Base-by-base conservation (phyloP, 306 rosid genomes). In the Herpetospermum pedunculosum region DNA sequence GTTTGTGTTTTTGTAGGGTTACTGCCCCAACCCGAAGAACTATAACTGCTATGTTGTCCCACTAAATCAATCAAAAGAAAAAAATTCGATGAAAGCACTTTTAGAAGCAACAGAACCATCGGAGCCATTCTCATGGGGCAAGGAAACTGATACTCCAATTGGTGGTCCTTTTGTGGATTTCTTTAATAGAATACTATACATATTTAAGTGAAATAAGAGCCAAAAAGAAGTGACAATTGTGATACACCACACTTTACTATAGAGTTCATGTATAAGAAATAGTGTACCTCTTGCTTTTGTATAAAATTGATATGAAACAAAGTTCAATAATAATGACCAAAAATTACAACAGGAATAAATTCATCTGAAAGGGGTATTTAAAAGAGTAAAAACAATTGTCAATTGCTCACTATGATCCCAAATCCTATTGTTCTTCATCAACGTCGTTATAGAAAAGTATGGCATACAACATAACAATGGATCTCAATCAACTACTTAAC, bases 51-150 rank as follows among this genome's bases (percentile, higher is more conserved):
- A 12, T 72, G 77, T 84, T 70, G 75, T 81, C 65, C 88, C 92
- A 76, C 29, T 92, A 81, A 68, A 80, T 55, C 85, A 37, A 44
- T 87, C 97, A 12, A 83, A 46, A 73, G 90, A 91, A 81, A 76
- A 84, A 76, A 80, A 86, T 41, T 76, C 89, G 18, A 78, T 41
- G 11, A 90, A 88, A 73, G 81, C 70, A 47, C 23, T 59, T 29
- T 29, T 59, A 30, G 41, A 59, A 30, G 41, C 67, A 59, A 30
- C 40, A 1, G 41, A 82, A 74, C 90, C 86, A 81, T 70, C n/a
- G 14, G 81, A 76, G 44, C 87, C 97, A 50, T 86, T 87, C 84
- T 80, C 85, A 12, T 93, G 97, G 98, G 81, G 82, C 32, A 64
- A 79, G 44, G 87, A 83, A 72, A 87, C 95, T 32, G 96, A 88